Evolutionary conservation across 179 eudicot species (phyloP).

Genomic region (Silene noctiflora): DNA sequence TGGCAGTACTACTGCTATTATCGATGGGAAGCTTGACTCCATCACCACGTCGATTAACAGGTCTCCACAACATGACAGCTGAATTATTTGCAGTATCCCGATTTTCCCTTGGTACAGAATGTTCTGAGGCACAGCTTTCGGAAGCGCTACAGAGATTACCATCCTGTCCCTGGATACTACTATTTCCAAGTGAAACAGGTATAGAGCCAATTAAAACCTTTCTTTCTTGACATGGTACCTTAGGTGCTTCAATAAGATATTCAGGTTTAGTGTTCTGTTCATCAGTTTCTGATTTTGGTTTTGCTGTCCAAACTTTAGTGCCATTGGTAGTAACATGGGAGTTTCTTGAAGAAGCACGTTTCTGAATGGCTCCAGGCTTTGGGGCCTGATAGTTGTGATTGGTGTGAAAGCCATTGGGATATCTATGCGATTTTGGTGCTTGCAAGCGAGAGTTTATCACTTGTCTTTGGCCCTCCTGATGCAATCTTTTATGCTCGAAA

Average conservation of each 20-base stretch:
- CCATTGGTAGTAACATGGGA: conserved; percentile 31
- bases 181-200: conserved; percentile 47
- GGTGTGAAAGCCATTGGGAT: conserved; percentile 40
- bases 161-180: conserved; percentile 27
- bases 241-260: conserved; percentile 28
- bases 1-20: conserved; percentile 31
- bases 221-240: conserved; percentile 32
- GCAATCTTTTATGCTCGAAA: conserved; percentile 34
- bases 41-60: conserved; percentile 39
- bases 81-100: conserved; percentile 30
- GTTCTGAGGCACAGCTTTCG: conserved; percentile 26
- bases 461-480: conserved; percentile 36
- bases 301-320: conserved; percentile 34
- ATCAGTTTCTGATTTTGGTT: conserved; percentile 38
- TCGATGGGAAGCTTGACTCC: conserved; percentile 26
- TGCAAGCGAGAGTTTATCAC: conserved; percentile 47
- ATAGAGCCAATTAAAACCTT: conserved; percentile 77
- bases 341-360: conserved; percentile 42
- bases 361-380: conserved; percentile 48
- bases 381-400: conserved; percentile 40
- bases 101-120: conserved; percentile 25
- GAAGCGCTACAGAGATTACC: conserved; percentile 18
- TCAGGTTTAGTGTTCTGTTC: conserved; percentile 29
- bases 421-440: conserved; percentile 52
- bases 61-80: conserved; percentile 52